Conservation (phyloP, 2,329 filamentous ascomycete genomes). For the Microdochium paspali region DNA sequence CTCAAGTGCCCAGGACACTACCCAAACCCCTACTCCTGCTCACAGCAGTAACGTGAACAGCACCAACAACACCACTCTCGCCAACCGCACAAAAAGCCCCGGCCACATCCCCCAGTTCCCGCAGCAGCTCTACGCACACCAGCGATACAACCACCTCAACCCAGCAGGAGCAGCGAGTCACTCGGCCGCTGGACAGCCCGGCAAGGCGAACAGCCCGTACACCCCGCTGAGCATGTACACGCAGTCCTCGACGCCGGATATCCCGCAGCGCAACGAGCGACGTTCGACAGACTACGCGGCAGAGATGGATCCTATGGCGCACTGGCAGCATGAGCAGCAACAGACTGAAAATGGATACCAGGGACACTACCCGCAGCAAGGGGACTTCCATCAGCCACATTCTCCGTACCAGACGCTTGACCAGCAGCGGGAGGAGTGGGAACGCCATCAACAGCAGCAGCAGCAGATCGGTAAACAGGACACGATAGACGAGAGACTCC, state of each 20-base stretch:
- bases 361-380: not conserved
- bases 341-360: not conserved
- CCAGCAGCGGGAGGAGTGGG: not conserved
- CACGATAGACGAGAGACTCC: not conserved
- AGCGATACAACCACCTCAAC: not conserved
- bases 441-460: not conserved
- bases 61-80: not conserved
- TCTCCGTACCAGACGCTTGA: not conserved
- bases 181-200: not conserved
- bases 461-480: not conserved
- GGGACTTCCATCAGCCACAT: not conserved
- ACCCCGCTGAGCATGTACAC: not conserved
- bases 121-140: not conserved
- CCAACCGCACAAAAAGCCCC: not conserved
- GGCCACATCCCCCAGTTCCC: not conserved
- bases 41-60: not conserved
- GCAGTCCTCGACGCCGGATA: not conserved
- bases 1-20: not conserved
- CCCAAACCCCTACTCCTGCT: not conserved
- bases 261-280: not conserved
- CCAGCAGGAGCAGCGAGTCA: too few species aligned
- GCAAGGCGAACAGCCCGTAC: not conserved
- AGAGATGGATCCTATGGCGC: not conserved
- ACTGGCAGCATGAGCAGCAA: not conserved
- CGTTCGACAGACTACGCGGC: not conserved